Evolutionary conservation across 1,139 yeast genomes (phyloP).

Genomic region (Diutina scorzettiae): DNA sequence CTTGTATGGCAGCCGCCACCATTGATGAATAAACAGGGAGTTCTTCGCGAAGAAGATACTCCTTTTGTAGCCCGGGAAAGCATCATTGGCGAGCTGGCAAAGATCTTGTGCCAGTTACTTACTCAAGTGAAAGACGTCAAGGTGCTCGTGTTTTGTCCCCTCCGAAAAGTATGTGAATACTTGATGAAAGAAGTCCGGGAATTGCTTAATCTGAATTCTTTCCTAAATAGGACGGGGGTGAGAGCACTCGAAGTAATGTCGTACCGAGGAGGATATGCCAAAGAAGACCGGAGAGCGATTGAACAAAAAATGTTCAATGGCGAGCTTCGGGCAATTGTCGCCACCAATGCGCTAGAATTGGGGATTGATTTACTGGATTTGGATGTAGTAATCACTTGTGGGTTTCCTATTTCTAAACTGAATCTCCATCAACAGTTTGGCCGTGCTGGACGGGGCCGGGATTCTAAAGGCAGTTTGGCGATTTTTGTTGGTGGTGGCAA

Average conservation of each 20-base stretch:
- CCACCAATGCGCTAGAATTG: constrained; percentile 89
- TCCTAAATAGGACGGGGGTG: constrained; percentile 8
- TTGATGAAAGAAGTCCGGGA: constrained; percentile 71
- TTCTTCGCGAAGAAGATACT: constrained; percentile 8
- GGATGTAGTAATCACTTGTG: constrained; percentile 85
- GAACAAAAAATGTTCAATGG: constrained; percentile 89
- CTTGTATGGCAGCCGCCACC: constrained; percentile 80
- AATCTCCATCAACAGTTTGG: constrained; percentile 94
- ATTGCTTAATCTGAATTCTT: constrained; percentile 11
- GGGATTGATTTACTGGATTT: constrained; percentile 91
- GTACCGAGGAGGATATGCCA: constrained; percentile 90
- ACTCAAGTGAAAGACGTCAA: constrained; percentile 41
- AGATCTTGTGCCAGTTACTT: constrained; percentile 50
- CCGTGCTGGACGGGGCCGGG: constrained; percentile 79
- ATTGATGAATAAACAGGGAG: constrained; percentile 43
- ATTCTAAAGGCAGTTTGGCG: constrained; percentile 54
- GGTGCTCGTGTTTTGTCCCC: constrained; percentile 83
- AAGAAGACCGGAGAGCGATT: constrained; percentile 71
- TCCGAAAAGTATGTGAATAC: constrained; percentile 75
- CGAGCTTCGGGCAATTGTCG: constrained; percentile 69
- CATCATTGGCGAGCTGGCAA: constrained; percentile 67
- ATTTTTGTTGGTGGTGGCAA: constrained; percentile 73
- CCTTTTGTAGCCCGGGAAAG: constrained; percentile 42
- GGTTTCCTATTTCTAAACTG: constrained; percentile 79
- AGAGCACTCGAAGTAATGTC: constrained; percentile 64